Base-by-base conservation (phyloP, 805 yeast genomes). In the Candida michaelii region DNA sequence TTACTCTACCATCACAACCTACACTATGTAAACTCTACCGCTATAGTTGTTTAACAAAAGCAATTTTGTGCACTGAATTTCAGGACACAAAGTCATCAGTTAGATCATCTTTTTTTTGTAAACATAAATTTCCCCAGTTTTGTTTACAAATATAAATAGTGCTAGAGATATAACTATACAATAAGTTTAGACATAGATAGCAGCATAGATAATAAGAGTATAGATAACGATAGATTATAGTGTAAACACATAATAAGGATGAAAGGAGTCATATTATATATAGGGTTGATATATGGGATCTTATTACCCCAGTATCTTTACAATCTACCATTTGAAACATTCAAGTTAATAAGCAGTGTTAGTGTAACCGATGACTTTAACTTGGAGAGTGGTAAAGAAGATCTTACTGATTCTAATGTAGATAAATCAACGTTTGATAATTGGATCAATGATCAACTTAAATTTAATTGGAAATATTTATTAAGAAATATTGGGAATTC, bases 381-480 rank as follows among this genome's bases (percentile, higher is more conserved):
- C n/a, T n/a, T n/a, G n/a, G n/a, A n/a, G n/a, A n/a, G n/a, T n/a
- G n/a, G n/a, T n/a, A n/a, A n/a, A n/a, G n/a, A n/a, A n/a, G n/a
- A n/a, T n/a, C n/a, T n/a, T n/a, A n/a, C 8, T 8, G 23, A 21
- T 21, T 6, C 23, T 25, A 25, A 12, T 16, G 44, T 76, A 56
- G 77, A 75, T 52, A 68, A 69, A 27, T 79, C 80, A 16, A 36
- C 42, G 27, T 74, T 76, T 43, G 74, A 72, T 25, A 36, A 50
- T 11, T 82, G 88, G 88, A 46, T 80, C 3, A 51, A 48, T 2
- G 50, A 52, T 8, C 82, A 82, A 54, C 54, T 56, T 16, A 59
- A 61, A 2, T 42, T 33, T 12, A 43, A 36, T n/a, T 49, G 48
- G 47, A 40, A 27, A 10, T 30, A 44, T 32, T 41, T 46, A n/a